Evolutionary conservation across 257 asterid species (phyloP), one percentile per base, ranked within the genome.

Genomic region (Ballota nigra): DNA sequence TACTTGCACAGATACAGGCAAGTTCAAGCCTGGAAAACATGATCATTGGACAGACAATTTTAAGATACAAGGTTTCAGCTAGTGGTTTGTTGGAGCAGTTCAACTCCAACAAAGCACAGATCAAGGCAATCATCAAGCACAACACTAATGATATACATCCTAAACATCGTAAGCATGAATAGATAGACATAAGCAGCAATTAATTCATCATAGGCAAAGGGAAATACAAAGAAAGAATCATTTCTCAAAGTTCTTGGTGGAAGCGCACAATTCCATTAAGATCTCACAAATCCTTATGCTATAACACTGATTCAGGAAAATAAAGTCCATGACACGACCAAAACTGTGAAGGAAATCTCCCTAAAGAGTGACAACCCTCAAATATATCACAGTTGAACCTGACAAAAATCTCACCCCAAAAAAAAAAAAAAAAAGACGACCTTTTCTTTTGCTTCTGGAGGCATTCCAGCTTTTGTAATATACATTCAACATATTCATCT

Each of bases 331-430:
- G 71, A 84, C 77, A 26, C 53, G 83, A 82, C 76, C 90, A 87
- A 87, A 87, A 85, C 90, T 87, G 86, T 6, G 63, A 83, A 75
- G 68, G 79, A 78, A 51, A 70, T 68, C 88, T 12, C 65, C 34
- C 43, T 26, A 45, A 4, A 3, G 53, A 15, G 53, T 45, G 79
- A 43, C 66, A 72, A 71, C 60, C 72, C 86, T 70, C 66, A 43
- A 47, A 69, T 74, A 47, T n/a, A 68, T 38, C 70, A 64, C 78
- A 72, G 78, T 13, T 58, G 59, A 47, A n/a, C n/a, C 61, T 71
- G 60, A 57, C 64, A 9, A 75, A 75, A 73, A 43, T 52, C 70
- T 76, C 68, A 22, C 60, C 60, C 12, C 10, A 63, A 28, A 8
- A 13, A 8, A 3, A 8, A 9, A 8, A 9, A 28, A 6, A 15